These are phyloP conservation scores for Ehretia macrophylla DNA, from an alignment of 257 asterid genomes.

Conservation along the genomic window DNA sequence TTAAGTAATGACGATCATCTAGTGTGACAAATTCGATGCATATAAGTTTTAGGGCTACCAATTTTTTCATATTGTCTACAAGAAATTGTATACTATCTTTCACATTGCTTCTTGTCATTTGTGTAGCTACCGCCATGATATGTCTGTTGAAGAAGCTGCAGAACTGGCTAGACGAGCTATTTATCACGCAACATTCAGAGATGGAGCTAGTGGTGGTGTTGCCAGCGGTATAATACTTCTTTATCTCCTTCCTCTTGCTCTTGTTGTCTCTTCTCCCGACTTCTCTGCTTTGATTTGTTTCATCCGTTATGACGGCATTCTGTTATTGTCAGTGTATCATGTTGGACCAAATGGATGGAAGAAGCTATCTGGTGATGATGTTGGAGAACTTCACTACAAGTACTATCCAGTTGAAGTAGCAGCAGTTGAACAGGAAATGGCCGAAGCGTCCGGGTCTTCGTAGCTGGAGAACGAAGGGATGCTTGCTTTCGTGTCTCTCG, in stretches of 20 bases:
- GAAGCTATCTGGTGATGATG: slow-evolving; percentile 87
- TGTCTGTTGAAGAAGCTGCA: slow-evolving; percentile 84
- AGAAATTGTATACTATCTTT: not conserved
- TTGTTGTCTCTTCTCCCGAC: not conserved
- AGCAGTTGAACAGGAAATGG: slow-evolving; percentile 75
- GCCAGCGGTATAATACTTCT: slow-evolving; percentile 55
- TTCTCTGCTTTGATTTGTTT: not conserved
- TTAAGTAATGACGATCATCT: no score
- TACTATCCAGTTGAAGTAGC: slow-evolving; percentile 69
- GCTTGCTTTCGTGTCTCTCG: not conserved
- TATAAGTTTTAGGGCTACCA: no score
- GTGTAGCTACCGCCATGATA: slow-evolving; percentile 49
- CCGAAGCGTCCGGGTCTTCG: slow-evolving; percentile 48
- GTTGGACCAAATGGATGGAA: slow-evolving; percentile 90
- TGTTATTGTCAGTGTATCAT: slow-evolving; percentile 54
- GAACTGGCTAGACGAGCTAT: slow-evolving; percentile 81
- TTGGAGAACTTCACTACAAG: slow-evolving; percentile 80
- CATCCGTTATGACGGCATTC: not conserved
- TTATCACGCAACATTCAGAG: slow-evolving; percentile 91
- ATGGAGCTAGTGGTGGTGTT: slow-evolving; percentile 90
- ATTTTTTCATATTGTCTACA: no score
- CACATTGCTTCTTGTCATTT: slow-evolving; percentile 8
- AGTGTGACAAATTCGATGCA: no score
- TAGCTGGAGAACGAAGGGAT: slow-evolving; percentile 6
- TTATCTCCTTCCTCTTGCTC: not conserved